Evolutionary conservation across 2,329 filamentous ascomycete genomes (phyloP), one percentile per base, ranked within the genome.

Genomic region (Microdochium paspali): DNA sequence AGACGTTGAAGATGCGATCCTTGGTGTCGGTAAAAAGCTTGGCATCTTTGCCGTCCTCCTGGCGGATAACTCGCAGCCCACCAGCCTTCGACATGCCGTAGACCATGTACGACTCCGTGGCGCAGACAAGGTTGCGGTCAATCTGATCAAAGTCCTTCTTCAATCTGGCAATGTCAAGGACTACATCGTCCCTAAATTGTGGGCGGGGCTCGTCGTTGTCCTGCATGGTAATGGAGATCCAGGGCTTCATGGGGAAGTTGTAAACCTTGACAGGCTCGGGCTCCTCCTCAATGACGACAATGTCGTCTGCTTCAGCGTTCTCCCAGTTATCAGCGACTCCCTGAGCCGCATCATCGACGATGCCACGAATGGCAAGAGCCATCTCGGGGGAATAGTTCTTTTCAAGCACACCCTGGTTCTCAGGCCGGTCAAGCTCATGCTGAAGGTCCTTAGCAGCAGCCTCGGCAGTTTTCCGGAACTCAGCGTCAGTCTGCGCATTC

Each of bases 71-170:
- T 48, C 91, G 84, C 58, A 98, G 80, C 44, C 93, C 93, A 45
- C 90, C 90, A 54, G 90, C 88, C 72, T 95, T 96, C 40, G 87
- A 87, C 73, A 95, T 87, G 40, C 89, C 90, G 59, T 97, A 98
- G 5, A 88, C 84, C 66, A 98, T 97, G 69, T 93, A 95, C 50
- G 85, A 85, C 60, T 88, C 84, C 24, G 89, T 91, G 18, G 91
- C 90, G 4, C 90, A 86, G 45, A 91, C 91, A 26, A 98, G 77
- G 53, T 90, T 94, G 54, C 94, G 87, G 62, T 98, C 93, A 52
- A 96, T 84, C 68, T 97, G 93, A 61, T 98, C 93, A 58, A 97
- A 97, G 4, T 95, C 90, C 70, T 97, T 97, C 76, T 95, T 95
- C 53, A 97, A 76, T 49, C 90, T 82, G 46, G 93, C 91, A 61